These are phyloP conservation scores for Hypoxylon sp. DNA, from an alignment of 2,329 filamentous ascomycete species.

Conservation along the genomic window DNA sequence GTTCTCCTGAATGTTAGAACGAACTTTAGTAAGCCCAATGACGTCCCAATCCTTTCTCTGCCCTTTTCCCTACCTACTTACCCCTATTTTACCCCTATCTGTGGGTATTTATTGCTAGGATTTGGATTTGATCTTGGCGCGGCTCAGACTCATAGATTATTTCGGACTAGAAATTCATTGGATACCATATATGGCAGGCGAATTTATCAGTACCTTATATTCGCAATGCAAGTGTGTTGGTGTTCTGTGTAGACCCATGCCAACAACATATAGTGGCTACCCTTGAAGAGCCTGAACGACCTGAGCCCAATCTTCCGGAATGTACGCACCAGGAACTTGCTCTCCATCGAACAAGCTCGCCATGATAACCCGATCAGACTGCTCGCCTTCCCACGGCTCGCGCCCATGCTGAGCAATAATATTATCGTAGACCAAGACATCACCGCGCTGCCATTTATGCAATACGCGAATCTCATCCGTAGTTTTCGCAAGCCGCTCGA, in stretches of 20 bases:
- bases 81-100: not conserved
- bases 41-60: no score
- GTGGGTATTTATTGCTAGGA: not conserved
- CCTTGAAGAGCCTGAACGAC: slow-evolving; percentile 60
- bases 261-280: slow-evolving; percentile 12
- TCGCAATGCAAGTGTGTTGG: not conserved
- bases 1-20: no score
- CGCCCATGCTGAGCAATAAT: slow-evolving; percentile 63
- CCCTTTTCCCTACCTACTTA: no score
- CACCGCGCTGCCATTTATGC: slow-evolving; percentile 61
- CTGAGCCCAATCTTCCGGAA: slow-evolving; percentile 59
- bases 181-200: no score
- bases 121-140: not conserved
- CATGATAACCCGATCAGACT: slow-evolving; percentile 60
- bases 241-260: not conserved
- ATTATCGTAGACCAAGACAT: slow-evolving; percentile 64
- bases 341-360: slow-evolving; percentile 63
- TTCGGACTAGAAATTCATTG: not conserved
- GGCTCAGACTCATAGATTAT: not conserved
- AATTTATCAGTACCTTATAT: no score
- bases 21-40: no score
- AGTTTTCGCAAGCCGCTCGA: slow-evolving; percentile 58
- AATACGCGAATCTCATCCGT: slow-evolving; percentile 64
- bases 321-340: slow-evolving; percentile 60
- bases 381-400: slow-evolving; percentile 62